Evolutionary conservation across 768 basidiomycete genomes (phyloP), one percentile per base, ranked within the genome.

Genomic region (Tephrocybe rancida): DNA sequence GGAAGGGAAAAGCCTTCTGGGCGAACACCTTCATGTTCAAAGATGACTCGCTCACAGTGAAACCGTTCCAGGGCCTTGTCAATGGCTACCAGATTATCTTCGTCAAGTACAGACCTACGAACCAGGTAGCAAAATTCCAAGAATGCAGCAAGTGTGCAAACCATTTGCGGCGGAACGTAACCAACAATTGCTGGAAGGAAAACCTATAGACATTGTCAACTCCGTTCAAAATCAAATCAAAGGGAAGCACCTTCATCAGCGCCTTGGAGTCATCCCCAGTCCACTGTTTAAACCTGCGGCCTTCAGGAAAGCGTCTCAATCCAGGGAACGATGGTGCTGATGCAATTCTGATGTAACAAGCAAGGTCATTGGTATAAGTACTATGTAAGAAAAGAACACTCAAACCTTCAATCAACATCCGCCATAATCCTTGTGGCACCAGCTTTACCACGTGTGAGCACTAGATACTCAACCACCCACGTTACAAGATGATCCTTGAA

Each of bases 161-260:
- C 30, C 0, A 70, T 47, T 0, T 65, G 52, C 0, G 47, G 24
- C 0, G 61, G 63, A 0, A 71, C 50, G 48, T 61, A 47, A 0
- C 66, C 70, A 30, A 56, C 53, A n/a, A 70, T 69, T 2, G 65
- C 67, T 0, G 58, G 48, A 21, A 71, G 55, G 34, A 63, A 70
- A 18, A 69, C 66, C 65, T 66, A 26, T 7, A 38, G 16, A 11
- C 25, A 46, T 5, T 27, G 27, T 18, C n/a, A 26, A 25, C 4
- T 43, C n/a, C 24, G 50, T 29, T 3, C 4, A 19, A 24, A 24
- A 11, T 13, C 27, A 3, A 18, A 27, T 3, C 14, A 34, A 10
- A 19, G 46, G 18, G 8, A 2, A 44, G 0, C 35, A 70, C 69
- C 64, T 71, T 72, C 67, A 72, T 72, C 1, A 73, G 24, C 6